Conservation (phyloP, 441 rosid genomes). For the Adansonia rubrostipa region DNA sequence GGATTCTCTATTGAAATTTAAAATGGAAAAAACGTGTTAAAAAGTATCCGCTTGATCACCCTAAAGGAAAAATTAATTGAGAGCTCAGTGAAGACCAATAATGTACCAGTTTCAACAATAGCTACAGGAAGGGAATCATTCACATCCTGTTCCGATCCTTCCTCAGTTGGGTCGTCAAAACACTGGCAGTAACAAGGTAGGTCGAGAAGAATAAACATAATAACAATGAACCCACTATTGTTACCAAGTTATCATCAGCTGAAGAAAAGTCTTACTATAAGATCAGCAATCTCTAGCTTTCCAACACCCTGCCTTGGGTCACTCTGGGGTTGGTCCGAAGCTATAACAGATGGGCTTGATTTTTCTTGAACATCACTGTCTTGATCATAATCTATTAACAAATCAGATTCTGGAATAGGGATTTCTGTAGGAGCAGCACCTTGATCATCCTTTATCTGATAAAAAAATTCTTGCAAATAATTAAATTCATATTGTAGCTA, state of each 20-base stretch:
- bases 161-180: constrained; percentile 34
- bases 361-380: constrained; percentile 9
- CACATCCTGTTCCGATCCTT: constrained; percentile 26
- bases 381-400: constrained; percentile 6
- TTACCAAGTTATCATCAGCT: not conserved
- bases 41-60: not conserved
- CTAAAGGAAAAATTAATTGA: not conserved
- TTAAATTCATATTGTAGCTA: constrained; percentile 1
- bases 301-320: constrained; percentile 19
- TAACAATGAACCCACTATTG: not conserved
- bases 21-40: not conserved
- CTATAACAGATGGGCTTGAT: not conserved
- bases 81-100: not conserved
- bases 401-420: constrained; percentile 10
- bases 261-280: constrained; percentile 32
- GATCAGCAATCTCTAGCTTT: constrained; percentile 27
- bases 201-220: constrained; percentile 15
- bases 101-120: constrained; percentile 27
- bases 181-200: constrained; percentile 25
- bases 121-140: constrained; percentile 30
- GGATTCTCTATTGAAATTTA: constrained; percentile 16
- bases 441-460: constrained; percentile 26
- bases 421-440: constrained; percentile 3
- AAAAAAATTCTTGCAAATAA: not conserved
- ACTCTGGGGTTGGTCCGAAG: constrained; percentile 19